These are phyloP conservation scores for Clathrospora elynae DNA, from an alignment of 2,329 filamentous ascomycete species.

Conservation along the genomic window DNA sequence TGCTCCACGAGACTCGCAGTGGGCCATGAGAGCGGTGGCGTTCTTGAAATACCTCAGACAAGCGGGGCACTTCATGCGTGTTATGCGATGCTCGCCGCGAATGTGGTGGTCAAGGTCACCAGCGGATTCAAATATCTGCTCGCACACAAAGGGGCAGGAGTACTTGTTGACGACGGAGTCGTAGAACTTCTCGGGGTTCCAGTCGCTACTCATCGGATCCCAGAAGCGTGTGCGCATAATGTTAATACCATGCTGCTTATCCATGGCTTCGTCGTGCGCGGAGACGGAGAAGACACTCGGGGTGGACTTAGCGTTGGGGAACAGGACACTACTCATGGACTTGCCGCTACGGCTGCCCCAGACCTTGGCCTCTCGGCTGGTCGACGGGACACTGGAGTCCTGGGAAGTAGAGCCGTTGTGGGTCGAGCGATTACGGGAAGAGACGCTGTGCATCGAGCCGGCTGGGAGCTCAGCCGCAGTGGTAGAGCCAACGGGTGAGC, in stretches of 20 bases:
- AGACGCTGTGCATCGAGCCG: not conserved
- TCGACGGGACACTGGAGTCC: constrained; percentile 5
- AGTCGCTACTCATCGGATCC: constrained; percentile 58
- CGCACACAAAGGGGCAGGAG: constrained; percentile 62
- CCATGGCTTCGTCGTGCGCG: constrained; percentile 33
- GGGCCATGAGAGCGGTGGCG: constrained; percentile 45
- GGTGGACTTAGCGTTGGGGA: constrained; percentile 41
- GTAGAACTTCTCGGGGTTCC: constrained; percentile 57
- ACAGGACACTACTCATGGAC: constrained; percentile 38
- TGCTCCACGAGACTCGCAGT: constrained; percentile 46
- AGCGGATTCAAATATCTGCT: constrained; percentile 40
- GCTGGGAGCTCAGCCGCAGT: not conserved
- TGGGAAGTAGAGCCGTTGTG: constrained; percentile 4
- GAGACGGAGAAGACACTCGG: constrained; percentile 38
- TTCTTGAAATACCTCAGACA: constrained; percentile 52
- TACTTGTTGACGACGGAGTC: constrained; percentile 53
- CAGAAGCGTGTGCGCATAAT: constrained; percentile 50
- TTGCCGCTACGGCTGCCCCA: constrained; percentile 33
- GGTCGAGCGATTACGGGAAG: not conserved
- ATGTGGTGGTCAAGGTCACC: constrained; percentile 47
- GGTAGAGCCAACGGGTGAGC: constrained; percentile 11
- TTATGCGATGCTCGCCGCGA: constrained; percentile 42
- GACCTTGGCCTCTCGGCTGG: constrained; percentile 20
- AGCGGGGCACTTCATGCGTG: constrained; percentile 45
- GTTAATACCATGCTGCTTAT: constrained; percentile 42